Evolutionary conservation across 768 basidiomycete species (phyloP).

Genomic region (Russula dissimulans): DNA sequence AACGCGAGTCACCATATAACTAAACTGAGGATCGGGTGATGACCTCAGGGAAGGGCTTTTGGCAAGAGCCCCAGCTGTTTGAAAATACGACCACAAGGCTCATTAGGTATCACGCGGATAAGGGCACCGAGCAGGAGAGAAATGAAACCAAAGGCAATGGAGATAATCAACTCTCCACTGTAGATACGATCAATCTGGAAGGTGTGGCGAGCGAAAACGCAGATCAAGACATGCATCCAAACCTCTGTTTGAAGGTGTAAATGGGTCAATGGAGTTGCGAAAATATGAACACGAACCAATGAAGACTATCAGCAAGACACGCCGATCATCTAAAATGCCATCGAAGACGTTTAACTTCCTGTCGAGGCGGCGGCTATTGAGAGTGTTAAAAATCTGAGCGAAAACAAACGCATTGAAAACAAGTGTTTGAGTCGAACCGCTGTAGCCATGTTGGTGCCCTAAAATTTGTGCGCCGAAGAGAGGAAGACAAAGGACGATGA

Average conservation of each 20-base stretch:
- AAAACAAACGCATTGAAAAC: slow-evolving; percentile 99
- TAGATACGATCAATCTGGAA: slow-evolving; percentile 78
- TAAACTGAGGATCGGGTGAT: too few species aligned
- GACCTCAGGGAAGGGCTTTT: slow-evolving; percentile 22
- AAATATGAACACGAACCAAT: slow-evolving; percentile 50
- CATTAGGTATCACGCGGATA: slow-evolving; percentile 74
- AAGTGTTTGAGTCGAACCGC: slow-evolving; percentile 55
- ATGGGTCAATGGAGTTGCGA: too few species aligned
- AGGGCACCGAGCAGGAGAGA: slow-evolving; percentile 83
- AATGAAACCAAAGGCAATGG: slow-evolving; percentile 75
- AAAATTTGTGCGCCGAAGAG: slow-evolving; percentile 73
- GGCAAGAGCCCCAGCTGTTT: slow-evolving; percentile 49
- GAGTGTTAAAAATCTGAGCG: slow-evolving; percentile 91
- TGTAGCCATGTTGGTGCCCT: slow-evolving; percentile 33
- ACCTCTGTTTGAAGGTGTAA: slow-evolving; percentile 47
- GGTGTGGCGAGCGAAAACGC: slow-evolving; percentile 83
- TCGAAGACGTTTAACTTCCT: slow-evolving; percentile 82
- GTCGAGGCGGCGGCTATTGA: slow-evolving; percentile 87
- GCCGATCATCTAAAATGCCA: slow-evolving; percentile 68
- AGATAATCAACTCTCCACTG: slow-evolving; percentile 90
- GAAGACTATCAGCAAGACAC: slow-evolving; percentile 75
- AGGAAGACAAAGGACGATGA: slow-evolving; percentile 79
- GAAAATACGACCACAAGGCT: slow-evolving; percentile 60
- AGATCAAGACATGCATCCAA: slow-evolving; percentile 75
- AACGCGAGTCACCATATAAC: too few species aligned